Evolutionary conservation across 441 rosid species (phyloP).

Genomic region (Mallotus repandus): DNA sequence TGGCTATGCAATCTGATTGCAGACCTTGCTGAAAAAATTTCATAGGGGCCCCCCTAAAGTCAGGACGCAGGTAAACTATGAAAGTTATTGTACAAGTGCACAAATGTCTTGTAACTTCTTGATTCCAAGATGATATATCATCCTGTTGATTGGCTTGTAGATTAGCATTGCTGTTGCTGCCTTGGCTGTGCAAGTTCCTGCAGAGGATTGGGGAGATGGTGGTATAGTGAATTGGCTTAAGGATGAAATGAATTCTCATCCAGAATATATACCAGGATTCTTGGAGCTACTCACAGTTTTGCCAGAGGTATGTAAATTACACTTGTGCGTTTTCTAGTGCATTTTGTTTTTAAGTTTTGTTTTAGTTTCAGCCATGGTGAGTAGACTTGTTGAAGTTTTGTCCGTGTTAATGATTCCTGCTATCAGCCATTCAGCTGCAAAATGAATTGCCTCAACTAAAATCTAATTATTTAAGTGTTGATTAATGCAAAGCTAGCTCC

Average conservation of each 20-base stretch:
- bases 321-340: conserved; percentile 6
- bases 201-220: conserved; percentile 96
- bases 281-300: conserved; percentile 94
- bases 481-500: neutral
- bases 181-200: conserved; percentile 94
- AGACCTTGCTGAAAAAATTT: conserved; percentile 89
- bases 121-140: conserved; percentile 19
- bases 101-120: conserved; percentile 8
- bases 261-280: conserved; percentile 93
- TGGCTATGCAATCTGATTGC: conserved; percentile 37
- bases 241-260: conserved; percentile 92
- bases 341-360: neutral
- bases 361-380: neutral
- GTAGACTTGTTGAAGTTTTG: neutral
- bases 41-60: conserved; percentile 96
- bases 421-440: neutral
- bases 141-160: conserved; percentile 47
- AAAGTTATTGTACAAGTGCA: neutral
- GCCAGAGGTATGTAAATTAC: conserved; percentile 71
- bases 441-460: neutral
- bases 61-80: conserved; percentile 75
- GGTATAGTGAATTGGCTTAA: conserved; percentile 90
- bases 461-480: neutral
- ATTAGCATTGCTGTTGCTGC: conserved; percentile 99
- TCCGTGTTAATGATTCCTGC: neutral